phyloP scores from a whole-genome alignment of 78 protist genomes.

The Dictyostelium purpureum region DNA sequence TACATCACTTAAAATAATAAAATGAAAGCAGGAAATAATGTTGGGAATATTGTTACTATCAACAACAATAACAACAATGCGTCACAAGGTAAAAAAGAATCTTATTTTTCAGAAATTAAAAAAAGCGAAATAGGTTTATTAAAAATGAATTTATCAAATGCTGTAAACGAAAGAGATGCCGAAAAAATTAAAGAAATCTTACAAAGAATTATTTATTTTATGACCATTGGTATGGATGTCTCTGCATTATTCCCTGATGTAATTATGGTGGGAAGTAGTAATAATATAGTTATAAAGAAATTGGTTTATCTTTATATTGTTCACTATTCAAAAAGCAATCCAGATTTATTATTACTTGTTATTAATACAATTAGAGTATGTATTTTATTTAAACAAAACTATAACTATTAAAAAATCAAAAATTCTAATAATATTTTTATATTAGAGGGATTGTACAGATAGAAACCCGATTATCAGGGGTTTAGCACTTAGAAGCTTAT shows the following conservation, averaged over 20 bases:
- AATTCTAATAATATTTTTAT: neutral
- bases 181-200: slow-evolving; percentile 71
- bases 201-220: slow-evolving; percentile 89
- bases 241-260: slow-evolving; percentile 93
- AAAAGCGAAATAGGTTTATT: slow-evolving; percentile 38
- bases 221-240: slow-evolving; percentile 97
- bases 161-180: slow-evolving; percentile 59
- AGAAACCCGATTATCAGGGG: slow-evolving; percentile 97
- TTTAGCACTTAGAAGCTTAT: slow-evolving; percentile 91
- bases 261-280: slow-evolving; percentile 83
- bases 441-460: slow-evolving; percentile 89
- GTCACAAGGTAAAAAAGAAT: neutral
- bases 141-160: slow-evolving; percentile 1
- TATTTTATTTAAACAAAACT: neutral
- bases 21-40: no score
- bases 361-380: slow-evolving; percentile 47
- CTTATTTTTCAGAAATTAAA: slow-evolving; percentile 47
- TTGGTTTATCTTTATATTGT: slow-evolving; percentile 48
- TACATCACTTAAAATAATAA: no score
- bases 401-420: neutral
- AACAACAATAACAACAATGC: no score
- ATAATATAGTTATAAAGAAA: slow-evolving; percentile 46
- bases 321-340: slow-evolving; percentile 33
- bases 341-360: slow-evolving; percentile 32
- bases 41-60: no score